phyloP scores from a whole-genome alignment of 2,329 filamentous ascomycete species.

The Balansia obtecta region DNA sequence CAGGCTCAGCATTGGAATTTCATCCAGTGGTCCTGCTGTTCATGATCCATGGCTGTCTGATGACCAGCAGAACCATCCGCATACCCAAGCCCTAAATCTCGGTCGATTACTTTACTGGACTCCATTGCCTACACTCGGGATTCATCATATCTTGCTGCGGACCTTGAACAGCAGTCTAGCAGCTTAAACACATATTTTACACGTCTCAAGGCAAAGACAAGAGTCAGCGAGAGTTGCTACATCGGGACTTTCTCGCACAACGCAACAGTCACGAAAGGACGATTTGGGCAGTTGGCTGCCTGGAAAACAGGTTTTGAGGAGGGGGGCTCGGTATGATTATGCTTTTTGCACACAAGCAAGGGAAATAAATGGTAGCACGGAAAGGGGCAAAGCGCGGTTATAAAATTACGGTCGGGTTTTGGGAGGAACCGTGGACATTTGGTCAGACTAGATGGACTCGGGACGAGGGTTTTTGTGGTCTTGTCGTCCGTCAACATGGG shows the following conservation, averaged over 20 bases:
- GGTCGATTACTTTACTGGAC: not conserved
- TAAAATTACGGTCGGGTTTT: not conserved
- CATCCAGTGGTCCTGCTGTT: conserved; percentile 77
- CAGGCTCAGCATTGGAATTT: conserved; percentile 62
- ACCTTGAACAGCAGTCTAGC: no score
- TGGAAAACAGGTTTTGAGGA: no score
- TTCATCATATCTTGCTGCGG: not conserved
- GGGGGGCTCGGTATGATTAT: no score
- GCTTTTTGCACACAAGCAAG: not conserved
- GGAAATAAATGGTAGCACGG: not conserved
- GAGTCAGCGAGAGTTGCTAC: no score
- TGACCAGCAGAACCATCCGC: conserved; percentile 91
- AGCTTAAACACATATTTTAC: no score
- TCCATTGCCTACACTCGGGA: not conserved
- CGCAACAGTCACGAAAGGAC: no score
- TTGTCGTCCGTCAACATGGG: not conserved
- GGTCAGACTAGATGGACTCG: not conserved
- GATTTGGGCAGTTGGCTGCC: no score
- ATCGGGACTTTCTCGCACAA: no score
- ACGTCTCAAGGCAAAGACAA: no score
- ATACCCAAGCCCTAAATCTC: conserved; percentile 69
- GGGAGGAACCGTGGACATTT: not conserved
- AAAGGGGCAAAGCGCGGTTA: not conserved
- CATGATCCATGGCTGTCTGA: conserved; percentile 77
- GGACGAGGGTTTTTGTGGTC: not conserved